Evolutionary conservation across 768 basidiomycete genomes (phyloP).

Genomic region (Tricholoma flavovirens): DNA sequence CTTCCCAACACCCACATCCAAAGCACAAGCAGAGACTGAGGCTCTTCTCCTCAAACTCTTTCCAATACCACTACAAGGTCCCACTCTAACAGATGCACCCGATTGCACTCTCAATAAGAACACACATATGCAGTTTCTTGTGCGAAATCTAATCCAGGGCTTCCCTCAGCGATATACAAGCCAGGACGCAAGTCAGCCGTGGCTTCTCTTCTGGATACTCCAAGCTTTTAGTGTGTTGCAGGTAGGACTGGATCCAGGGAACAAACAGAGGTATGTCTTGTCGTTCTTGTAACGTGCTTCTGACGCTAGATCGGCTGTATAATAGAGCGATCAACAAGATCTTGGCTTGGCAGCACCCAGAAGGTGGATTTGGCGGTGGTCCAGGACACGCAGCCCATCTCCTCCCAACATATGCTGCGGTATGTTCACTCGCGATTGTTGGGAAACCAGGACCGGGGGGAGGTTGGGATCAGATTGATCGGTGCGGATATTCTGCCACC

Average conservation of each 20-base stretch:
- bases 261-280: constrained; percentile 60
- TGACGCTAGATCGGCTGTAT: neutral
- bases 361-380: constrained; percentile 91
- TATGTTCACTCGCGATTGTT: too few species aligned
- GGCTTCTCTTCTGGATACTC: constrained; percentile 91
- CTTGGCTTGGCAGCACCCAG: constrained; percentile 73
- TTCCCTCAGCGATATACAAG: constrained; percentile 48
- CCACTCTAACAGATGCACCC: neutral
- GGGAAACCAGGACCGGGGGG: too few species aligned
- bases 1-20: constrained; percentile 59
- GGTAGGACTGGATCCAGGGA: constrained; percentile 70
- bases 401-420: constrained; percentile 26
- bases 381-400: constrained; percentile 85
- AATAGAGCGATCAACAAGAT: constrained; percentile 75
- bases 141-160: constrained; percentile 66
- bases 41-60: constrained; percentile 51
- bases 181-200: constrained; percentile 93
- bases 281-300: neutral
- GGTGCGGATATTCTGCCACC: too few species aligned
- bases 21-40: constrained; percentile 61
- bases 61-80: constrained; percentile 18
- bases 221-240: constrained; percentile 80
- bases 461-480: too few species aligned
- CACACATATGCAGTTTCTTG: constrained; percentile 71
- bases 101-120: constrained; percentile 46